Evolutionary conservation across 805 yeast genomes (phyloP), one percentile per base, ranked within the genome.

Genomic region (Candida vartiovaarae): DNA sequence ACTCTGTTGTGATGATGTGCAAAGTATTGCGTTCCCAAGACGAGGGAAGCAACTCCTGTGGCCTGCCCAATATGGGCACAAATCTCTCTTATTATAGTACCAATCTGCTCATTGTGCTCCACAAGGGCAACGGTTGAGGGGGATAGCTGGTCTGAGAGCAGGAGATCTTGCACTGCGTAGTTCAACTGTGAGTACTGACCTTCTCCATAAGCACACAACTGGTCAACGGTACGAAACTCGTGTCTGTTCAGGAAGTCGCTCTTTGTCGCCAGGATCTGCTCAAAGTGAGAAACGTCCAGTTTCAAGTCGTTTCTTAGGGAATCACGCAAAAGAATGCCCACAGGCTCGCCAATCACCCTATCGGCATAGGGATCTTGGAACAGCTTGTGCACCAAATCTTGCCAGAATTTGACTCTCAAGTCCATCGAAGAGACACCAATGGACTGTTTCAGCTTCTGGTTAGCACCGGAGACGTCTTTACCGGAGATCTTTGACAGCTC

Each of bases 61-160:
- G 93, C 85, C 60, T 87, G 95, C 6, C 95, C 95, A 33, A 87
- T 63, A 62, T 86, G 95, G 0, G 95, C 93, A 8, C 79, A 74
- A 8, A 82, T 73, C 47, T 83, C 86, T 31, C 78, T 71, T 7
- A 78, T 63, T 5, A 59, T 51, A 15, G 61, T 61, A 46, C 72
- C 76, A n/a, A 78, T 56, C 5, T 48, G 49, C 0, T 71, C 62
- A 36, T 78, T 71, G 25, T 62, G 56, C 46, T 75, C 78, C 31
- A 83, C 59, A 30, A 78, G 55, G 34, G 63, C 58, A 10, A 75
- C 69, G 0, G 76, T 69, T 1, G 80, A 74, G 0, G 85, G 86
- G 2, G 82, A 71, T 6, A 80, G 65, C 3, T 66, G 61, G 2
- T 79, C 78, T 4, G 83, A 75, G n/a, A 81, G 58, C 34, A 81